Conservation (phyloP, 2,329 filamentous ascomycete species). For the Fusarium nisikadoi region DNA sequence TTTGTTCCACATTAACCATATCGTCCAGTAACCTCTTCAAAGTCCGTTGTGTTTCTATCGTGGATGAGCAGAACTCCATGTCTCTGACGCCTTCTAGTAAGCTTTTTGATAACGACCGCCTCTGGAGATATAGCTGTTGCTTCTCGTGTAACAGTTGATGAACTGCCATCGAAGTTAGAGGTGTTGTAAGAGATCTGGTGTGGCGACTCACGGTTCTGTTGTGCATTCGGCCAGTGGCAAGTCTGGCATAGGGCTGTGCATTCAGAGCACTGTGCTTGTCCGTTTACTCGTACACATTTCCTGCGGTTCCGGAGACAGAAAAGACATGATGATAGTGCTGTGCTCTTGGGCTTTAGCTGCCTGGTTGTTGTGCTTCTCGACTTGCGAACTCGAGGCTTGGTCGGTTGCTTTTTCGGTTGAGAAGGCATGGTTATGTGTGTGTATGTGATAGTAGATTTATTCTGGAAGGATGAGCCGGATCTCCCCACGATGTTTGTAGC, state of each 20-base stretch:
- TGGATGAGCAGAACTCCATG: background rate
- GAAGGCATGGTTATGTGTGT: background rate
- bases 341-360: background rate
- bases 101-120: background rate
- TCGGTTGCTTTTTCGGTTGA: background rate
- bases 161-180: background rate
- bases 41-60: background rate
- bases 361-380: background rate
- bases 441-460: background rate
- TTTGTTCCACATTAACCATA: background rate
- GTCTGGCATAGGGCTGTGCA: background rate
- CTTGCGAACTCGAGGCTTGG: background rate
- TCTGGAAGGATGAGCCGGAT: background rate
- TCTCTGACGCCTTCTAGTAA: background rate
- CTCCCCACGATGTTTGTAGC: background rate
- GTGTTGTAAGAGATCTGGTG: accelerated
- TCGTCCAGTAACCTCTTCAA: background rate
- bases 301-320: background rate
- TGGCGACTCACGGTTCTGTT: background rate
- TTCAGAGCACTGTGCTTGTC: background rate
- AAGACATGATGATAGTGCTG: background rate
- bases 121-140: background rate
- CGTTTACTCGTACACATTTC: background rate
- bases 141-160: background rate
- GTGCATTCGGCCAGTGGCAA: background rate